Evolutionary conservation across 2,329 filamentous ascomycete genomes (phyloP).

Genomic region (Exophiala phaeomuriformis): DNA sequence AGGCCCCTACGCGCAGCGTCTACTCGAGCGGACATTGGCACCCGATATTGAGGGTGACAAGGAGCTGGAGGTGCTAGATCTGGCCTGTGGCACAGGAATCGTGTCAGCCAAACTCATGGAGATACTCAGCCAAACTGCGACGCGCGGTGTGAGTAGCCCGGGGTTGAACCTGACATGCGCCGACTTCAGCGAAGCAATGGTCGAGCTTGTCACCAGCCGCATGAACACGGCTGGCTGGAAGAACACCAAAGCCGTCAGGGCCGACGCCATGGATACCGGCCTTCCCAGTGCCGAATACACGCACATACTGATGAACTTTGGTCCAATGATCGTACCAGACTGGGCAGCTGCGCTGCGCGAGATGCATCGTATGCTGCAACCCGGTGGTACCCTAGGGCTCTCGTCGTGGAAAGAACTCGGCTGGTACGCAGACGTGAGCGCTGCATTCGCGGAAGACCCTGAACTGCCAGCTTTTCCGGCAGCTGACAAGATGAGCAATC

Average conservation of each 20-base stretch:
- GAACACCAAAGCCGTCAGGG: conserved; percentile 38
- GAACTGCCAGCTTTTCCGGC: conserved; percentile 28
- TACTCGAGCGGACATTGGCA: conserved; percentile 31
- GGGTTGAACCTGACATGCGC: conserved; percentile 45
- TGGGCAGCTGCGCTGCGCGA: conserved; percentile 33
- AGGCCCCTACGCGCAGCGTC: conserved; percentile 28
- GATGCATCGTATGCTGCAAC: conserved; percentile 32
- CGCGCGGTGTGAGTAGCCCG: background rate
- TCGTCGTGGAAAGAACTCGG: conserved; percentile 34
- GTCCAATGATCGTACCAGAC: conserved; percentile 42
- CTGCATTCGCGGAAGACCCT: conserved; percentile 28
- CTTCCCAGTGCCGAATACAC: conserved; percentile 35
- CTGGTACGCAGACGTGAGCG: conserved; percentile 29
- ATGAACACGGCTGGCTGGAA: conserved; percentile 41
- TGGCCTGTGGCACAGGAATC: conserved; percentile 49
- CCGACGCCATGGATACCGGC: conserved; percentile 45
- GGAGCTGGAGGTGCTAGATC: conserved; percentile 42
- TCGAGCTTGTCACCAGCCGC: conserved; percentile 38
- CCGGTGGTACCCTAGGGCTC: conserved; percentile 32
- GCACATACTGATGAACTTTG: conserved; percentile 43
- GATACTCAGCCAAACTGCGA: conserved; percentile 33
- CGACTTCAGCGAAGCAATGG: conserved; percentile 41
- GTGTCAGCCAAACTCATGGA: conserved; percentile 42
- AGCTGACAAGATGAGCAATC: conserved; percentile 9
- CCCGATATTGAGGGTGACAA: conserved; percentile 16